These are phyloP conservation scores for Leucosporidium creatinivorum DNA, from an alignment of 768 basidiomycete species.

Conservation along the genomic window DNA sequence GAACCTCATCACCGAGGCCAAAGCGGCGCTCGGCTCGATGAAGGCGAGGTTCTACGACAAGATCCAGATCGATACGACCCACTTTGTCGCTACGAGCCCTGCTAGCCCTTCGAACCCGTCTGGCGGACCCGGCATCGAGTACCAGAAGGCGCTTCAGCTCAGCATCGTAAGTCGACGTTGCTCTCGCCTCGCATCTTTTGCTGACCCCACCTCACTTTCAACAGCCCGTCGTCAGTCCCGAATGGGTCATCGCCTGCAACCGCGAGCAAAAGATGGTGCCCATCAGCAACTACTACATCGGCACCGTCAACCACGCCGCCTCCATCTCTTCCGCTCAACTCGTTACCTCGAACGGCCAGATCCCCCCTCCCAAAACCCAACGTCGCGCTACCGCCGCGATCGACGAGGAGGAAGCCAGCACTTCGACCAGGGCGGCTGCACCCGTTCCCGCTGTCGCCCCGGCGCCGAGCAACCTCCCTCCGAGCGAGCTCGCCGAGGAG, in stretches of 20 bases:
- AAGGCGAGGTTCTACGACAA: slow-evolving; percentile 81
- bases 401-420: not conserved
- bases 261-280: slow-evolving; percentile 82
- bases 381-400: slow-evolving; percentile 3
- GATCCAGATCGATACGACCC: slow-evolving; percentile 96
- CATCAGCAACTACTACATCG: slow-evolving; percentile 60
- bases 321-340: slow-evolving; percentile 33
- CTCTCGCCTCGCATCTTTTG: not conserved
- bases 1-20: slow-evolving; percentile 69
- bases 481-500: not conserved
- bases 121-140: slow-evolving; percentile 67
- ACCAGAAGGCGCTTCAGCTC: slow-evolving; percentile 87
- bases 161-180: slow-evolving; percentile 50
- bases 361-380: not conserved
- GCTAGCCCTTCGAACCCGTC: slow-evolving; percentile 3
- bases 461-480: not conserved
- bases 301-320: slow-evolving; percentile 31
- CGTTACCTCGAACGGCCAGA: slow-evolving; percentile 4
- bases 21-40: slow-evolving; percentile 74
- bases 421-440: not conserved
- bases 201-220: not conserved
- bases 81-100: slow-evolving; percentile 57
- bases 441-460: not conserved
- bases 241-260: slow-evolving; percentile 87
- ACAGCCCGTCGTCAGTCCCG: slow-evolving; percentile 78